Percentiles rank a stretch among this genome's conserved stretches.
Conservation (phyloP, 768 basidiomycete genomes). For the Collybia nuda region DNA sequence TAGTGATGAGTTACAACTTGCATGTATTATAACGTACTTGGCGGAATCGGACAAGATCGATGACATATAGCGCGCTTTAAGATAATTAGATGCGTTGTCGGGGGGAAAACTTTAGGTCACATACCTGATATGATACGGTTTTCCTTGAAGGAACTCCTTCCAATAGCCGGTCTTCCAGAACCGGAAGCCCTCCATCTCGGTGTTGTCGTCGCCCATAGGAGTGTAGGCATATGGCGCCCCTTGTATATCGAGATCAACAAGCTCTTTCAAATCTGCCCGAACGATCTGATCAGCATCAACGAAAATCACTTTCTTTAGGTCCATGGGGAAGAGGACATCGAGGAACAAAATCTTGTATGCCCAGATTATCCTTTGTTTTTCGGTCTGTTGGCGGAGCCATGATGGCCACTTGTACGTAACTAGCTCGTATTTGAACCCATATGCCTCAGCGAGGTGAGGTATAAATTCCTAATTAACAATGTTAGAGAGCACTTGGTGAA, state of each 20-base stretch:
- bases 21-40: slow-evolving; percentile 48
- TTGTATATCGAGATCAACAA: slow-evolving; percentile 90
- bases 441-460: slow-evolving; percentile 87
- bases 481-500: too few relatives aligned
- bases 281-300: slow-evolving; percentile 99
- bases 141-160: slow-evolving; percentile 82
- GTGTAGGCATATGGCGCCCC: slow-evolving; percentile 96
- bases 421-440: slow-evolving; percentile 94
- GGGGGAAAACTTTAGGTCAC: slow-evolving; percentile 11
- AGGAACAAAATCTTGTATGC: slow-evolving; percentile 99
- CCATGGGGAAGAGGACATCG: slow-evolving; percentile 98
- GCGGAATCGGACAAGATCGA: slow-evolving; percentile 94
- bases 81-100: not conserved
- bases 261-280: slow-evolving; percentile 90
- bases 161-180: slow-evolving; percentile 99
- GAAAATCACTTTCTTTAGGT: slow-evolving; percentile 98
- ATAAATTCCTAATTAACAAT: slow-evolving; percentile 82
- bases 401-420: slow-evolving; percentile 99
- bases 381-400: slow-evolving; percentile 95
- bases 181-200: slow-evolving; percentile 95
- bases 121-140: slow-evolving; percentile 96
- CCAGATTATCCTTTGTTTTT: slow-evolving; percentile 99
- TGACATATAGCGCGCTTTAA: slow-evolving; percentile 86
- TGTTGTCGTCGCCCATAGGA: slow-evolving; percentile 95
- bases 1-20: slow-evolving; percentile 1